Evolutionary conservation across 345 rosid genomes (phyloP).

Genomic region (Fremontodendron californicum): DNA sequence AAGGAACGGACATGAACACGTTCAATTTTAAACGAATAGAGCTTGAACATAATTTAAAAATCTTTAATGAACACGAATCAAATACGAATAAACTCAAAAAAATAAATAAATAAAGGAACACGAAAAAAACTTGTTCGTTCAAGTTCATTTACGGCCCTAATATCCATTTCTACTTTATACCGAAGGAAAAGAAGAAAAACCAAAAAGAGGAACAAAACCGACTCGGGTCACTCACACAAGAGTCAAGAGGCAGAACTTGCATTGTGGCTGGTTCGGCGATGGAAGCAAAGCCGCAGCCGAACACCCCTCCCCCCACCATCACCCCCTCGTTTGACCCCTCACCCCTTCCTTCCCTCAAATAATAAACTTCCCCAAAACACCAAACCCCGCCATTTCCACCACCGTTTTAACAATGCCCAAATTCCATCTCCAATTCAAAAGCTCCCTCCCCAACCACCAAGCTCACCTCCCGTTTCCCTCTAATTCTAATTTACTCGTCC

Average conservation of each 20-base stretch:
- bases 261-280: slow-evolving; percentile 22
- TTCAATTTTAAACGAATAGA: too few relatives aligned
- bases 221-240: neutral
- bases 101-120: too few relatives aligned
- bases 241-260: neutral
- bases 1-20: too few relatives aligned
- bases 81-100: too few relatives aligned
- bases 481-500: slow-evolving; percentile 24
- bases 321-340: neutral
- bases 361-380: neutral
- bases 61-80: too few relatives aligned
- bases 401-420: slow-evolving; percentile 28
- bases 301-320: slow-evolving; percentile 1
- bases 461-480: slow-evolving; percentile 5
- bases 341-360: neutral
- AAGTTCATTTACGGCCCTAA: too few relatives aligned
- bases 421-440: slow-evolving; percentile 21
- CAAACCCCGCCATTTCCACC: neutral
- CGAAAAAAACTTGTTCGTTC: too few relatives aligned
- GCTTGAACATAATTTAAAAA: too few relatives aligned
- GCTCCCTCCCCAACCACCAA: slow-evolving; percentile 17
- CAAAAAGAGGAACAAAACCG: neutral
- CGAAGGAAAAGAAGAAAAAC: neutral
- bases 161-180: too few relatives aligned
- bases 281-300: slow-evolving; percentile 31